Conservation (phyloP, 1,284 basidiomycete species). For the Ustilago sp. region DNA sequence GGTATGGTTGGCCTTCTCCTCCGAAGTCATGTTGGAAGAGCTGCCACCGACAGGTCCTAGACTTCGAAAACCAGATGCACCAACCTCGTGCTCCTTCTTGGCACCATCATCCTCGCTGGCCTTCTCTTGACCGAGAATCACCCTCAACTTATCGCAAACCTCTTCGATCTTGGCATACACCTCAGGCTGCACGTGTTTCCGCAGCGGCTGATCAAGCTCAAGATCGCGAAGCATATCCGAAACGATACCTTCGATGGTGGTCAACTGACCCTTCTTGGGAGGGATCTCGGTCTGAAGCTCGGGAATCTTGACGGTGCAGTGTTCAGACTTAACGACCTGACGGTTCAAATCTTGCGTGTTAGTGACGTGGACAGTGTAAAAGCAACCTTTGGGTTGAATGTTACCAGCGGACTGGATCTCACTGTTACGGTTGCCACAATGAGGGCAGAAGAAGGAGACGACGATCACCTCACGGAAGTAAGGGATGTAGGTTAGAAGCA, state of each 20-base stretch:
- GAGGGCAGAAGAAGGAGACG: constrained; percentile 94
- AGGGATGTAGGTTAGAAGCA: constrained; percentile 94
- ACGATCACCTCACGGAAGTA: constrained; percentile 96
- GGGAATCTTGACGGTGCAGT: constrained; percentile 84
- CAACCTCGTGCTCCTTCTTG: constrained; percentile 68
- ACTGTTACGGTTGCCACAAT: constrained; percentile 90
- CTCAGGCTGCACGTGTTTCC: constrained; percentile 83
- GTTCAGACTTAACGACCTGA: constrained; percentile 90
- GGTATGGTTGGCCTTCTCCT: constrained; percentile 71
- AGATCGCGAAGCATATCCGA: constrained; percentile 87
- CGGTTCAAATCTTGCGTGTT: constrained; percentile 82
- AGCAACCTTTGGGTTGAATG: constrained; percentile 76
- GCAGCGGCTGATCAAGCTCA: constrained; percentile 83
- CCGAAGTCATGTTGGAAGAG: constrained; percentile 26
- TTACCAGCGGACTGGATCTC: constrained; percentile 92
- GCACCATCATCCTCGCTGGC: constrained; percentile 54
- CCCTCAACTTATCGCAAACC: constrained; percentile 78
- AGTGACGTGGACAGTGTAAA: constrained; percentile 85
- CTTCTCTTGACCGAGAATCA: constrained; percentile 77
- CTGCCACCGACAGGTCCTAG: constrained; percentile 43
- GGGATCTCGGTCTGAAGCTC: constrained; percentile 94
- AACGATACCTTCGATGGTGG: constrained; percentile 93
- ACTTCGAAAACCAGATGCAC: constrained; percentile 32
- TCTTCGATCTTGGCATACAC: constrained; percentile 82
- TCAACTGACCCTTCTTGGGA: constrained; percentile 84